Base-by-base conservation (phyloP, 306 rosid genomes). In the Sicyos edulis region DNA sequence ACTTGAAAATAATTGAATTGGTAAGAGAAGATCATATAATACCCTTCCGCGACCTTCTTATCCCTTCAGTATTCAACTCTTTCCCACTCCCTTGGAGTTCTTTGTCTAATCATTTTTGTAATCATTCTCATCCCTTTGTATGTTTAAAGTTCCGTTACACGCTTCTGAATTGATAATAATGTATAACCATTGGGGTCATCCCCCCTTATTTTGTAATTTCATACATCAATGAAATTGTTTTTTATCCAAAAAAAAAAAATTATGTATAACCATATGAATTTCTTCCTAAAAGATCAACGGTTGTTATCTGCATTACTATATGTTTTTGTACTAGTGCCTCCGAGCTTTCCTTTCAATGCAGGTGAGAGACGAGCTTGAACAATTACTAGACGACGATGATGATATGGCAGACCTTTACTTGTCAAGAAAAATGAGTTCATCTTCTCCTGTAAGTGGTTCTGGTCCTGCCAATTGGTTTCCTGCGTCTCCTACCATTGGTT, bases 401-500 rank as follows among this genome's bases (percentile, higher is more conserved):
- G 97, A 93, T 77, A 91, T 90, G 99, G 96, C 99, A 44, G 99
- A 91, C 73, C 95, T 93, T 34, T 93, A 93, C 86, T 82, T 93
- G 78, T 87, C 96, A 47, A 88, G 99, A 86, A 93, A 93, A 78
- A 73, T 87, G 74, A 82, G 87, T 54, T 74, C 87, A 63, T 78
- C 91, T 77, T 88, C 97, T 54, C 96, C 96, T 50, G 83, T 80
- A 74, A 85, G 95, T 76, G 95, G 79, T 82, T 88, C 86, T n/a
- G 86, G 82, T 51, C 74, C 83, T 77, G 82, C 80, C 55, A 82
- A 78, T 81, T 79, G 86, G 89, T 79, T 66, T 80, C 76, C 79
- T 59, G 71, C 84, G 66, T 91, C 97, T 34, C 91, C 96, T 14
- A 81, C 87, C 59, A 74, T 77, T 53, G 89, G 84, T 81, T 85